Base-by-base conservation (phyloP, 768 basidiomycete species). In the Termitomyces titanicus region DNA sequence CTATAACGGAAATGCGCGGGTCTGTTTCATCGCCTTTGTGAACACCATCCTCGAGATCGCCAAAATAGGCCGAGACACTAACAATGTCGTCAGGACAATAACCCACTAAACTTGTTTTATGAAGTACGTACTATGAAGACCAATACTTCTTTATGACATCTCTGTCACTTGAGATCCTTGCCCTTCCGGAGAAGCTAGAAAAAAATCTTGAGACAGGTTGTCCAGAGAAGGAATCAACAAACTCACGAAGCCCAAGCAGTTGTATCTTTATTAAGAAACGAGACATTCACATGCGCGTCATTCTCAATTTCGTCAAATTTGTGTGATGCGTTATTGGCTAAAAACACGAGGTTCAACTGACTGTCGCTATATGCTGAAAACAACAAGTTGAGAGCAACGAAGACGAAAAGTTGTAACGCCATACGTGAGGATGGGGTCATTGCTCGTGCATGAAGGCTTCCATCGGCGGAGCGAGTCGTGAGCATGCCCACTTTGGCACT, bases 1-100 rank as follows among this genome's bases (percentile, higher is more conserved):
- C 83, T 60, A 96, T 90, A 34, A 90, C 68, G 7, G 85, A 79
- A 3, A 97, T 79, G 24, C 94, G 82, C 0, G 93, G 91, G 60
- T 96, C 94, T 45, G 78, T 73, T 29, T 78, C 78, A 62, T 87
- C 82, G n/a, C 93, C 94, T 62, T 83, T 86, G 68, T 94, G 93
- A 6, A 88, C 72, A 17, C 89, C 90, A 60, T 96, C 93, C 31
- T 86, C 85, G 52, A 94, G 75, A 65, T 96, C 88, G 35, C 90
- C 92, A 62, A 95, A 95, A 79, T 92, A 97, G 0, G 86, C 88
- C 9, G 79, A 68, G 31, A 82, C 75, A 3, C 88, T 90, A 46
- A 12, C n/a, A 8, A n/a, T 1, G n/a, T 2, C 35, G 13, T 40
- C n/a, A 27, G 20, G 9, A 1, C 5, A 12, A 24, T 3, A 8